A percentile compares a stretch with the other conserved stretches of the same genome.
Evolutionary conservation across 306 rosid genomes (phyloP).

Genomic region (Cucumis hystrix): DNA sequence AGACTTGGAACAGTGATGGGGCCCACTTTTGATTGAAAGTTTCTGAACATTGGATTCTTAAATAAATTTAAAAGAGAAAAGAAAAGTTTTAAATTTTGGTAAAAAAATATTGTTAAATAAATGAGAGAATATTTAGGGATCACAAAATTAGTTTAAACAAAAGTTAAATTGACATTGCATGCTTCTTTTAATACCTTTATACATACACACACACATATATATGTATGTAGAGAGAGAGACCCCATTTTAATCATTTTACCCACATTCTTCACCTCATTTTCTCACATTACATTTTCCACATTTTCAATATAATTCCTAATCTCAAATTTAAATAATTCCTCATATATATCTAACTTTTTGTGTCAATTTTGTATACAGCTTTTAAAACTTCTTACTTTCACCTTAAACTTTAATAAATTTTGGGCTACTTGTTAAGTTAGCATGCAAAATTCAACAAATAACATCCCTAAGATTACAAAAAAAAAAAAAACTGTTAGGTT

Average conservation of each 20-base stretch:
- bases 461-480: too few species aligned
- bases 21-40: not conserved
- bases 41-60: not conserved
- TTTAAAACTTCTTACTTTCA: not conserved
- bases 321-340: not conserved
- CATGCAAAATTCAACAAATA: too few species aligned
- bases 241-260: not conserved
- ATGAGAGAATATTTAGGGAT: slow-evolving; percentile 5
- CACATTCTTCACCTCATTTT: not conserved
- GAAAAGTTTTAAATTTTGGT: not conserved
- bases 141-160: not conserved
- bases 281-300: not conserved
- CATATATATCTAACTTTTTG: not conserved
- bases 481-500: too few species aligned
- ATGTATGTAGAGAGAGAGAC: too few species aligned
- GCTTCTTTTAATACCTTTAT: not conserved
- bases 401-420: not conserved
- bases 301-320: not conserved
- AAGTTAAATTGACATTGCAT: not conserved
- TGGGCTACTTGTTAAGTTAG: not conserved
- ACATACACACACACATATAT: too few species aligned
- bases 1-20: not conserved
- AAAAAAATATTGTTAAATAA: not conserved
- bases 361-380: not conserved
- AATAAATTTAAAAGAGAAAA: not conserved